phyloP scores from a whole-genome alignment of 768 basidiomycete species.

The Suillus bovinus region DNA sequence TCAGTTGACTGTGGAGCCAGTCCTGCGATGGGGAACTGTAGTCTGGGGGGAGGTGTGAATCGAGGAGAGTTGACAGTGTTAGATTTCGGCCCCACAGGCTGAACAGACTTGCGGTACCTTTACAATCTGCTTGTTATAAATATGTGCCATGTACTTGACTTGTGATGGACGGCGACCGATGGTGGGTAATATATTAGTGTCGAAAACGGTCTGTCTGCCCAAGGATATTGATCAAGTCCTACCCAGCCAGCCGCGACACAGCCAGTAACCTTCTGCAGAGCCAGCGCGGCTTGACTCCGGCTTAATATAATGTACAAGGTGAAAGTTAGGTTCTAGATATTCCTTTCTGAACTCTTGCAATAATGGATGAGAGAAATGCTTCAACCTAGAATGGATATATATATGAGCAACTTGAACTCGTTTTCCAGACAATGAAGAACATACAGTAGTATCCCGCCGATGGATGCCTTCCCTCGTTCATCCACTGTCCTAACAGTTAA shows the following conservation, averaged over 20 bases:
- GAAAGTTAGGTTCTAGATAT: constrained; percentile 64
- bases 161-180: background rate
- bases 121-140: background rate
- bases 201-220: background rate
- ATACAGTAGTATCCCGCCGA: constrained; percentile 50
- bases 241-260: constrained; percentile 72
- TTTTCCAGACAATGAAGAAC: constrained; percentile 20
- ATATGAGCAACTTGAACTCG: background rate
- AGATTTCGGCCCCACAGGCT: background rate
- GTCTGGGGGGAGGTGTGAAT: background rate
- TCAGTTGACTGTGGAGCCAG: background rate
- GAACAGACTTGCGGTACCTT: background rate
- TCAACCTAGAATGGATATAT: constrained; percentile 57
- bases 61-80: background rate
- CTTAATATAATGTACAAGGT: constrained; percentile 68
- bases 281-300: constrained; percentile 78
- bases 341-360: constrained; percentile 62
- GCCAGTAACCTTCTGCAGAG: constrained; percentile 83
- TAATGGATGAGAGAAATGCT: constrained; percentile 80
- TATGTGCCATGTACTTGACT: background rate
- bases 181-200: background rate
- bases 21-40: background rate
- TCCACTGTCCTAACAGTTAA: constrained; percentile 48
- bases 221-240: background rate
- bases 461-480: constrained; percentile 45